These are phyloP conservation scores for Fusarium continuum DNA, from an alignment of 2,329 filamentous ascomycete genomes.

Conservation along the genomic window DNA sequence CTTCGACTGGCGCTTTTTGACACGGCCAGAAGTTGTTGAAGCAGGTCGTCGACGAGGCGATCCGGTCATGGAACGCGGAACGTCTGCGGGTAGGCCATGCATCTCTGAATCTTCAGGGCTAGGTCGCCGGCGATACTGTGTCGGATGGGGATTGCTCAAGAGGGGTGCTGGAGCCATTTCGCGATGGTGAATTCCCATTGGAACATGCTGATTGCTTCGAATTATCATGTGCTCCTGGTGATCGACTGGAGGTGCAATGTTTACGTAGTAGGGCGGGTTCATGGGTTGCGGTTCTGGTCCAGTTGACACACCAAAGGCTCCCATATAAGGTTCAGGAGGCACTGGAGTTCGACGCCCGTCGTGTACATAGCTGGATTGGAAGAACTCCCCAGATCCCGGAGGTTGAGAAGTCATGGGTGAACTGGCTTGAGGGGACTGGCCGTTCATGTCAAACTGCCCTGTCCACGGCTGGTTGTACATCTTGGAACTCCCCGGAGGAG, in stretches of 20 bases:
- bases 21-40: slow-evolving; percentile 33
- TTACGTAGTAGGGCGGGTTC: slow-evolving; percentile 45
- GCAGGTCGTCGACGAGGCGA: slow-evolving; percentile 42
- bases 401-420: slow-evolving; percentile 58
- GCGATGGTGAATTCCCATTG: slow-evolving; percentile 41
- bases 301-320: slow-evolving; percentile 50
- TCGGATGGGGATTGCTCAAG: slow-evolving; percentile 36
- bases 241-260: slow-evolving; percentile 38
- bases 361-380: slow-evolving; percentile 50
- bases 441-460: slow-evolving; percentile 53
- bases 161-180: slow-evolving; percentile 38
- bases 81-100: slow-evolving; percentile 10
- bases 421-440: slow-evolving; percentile 53
- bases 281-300: slow-evolving; percentile 41
- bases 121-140: slow-evolving; percentile 40
- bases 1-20: slow-evolving; percentile 44
- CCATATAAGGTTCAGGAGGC: slow-evolving; percentile 51
- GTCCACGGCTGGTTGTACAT: slow-evolving; percentile 55
- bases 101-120: slow-evolving; percentile 35
- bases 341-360: slow-evolving; percentile 52
- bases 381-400: slow-evolving; percentile 47
- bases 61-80: slow-evolving; percentile 37
- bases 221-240: slow-evolving; percentile 43
- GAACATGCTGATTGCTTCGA: slow-evolving; percentile 32
- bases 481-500: slow-evolving; percentile 58